These are phyloP conservation scores for Begonia peltatifolia DNA, from an alignment of 306 rosid species.

Conservation along the genomic window DNA sequence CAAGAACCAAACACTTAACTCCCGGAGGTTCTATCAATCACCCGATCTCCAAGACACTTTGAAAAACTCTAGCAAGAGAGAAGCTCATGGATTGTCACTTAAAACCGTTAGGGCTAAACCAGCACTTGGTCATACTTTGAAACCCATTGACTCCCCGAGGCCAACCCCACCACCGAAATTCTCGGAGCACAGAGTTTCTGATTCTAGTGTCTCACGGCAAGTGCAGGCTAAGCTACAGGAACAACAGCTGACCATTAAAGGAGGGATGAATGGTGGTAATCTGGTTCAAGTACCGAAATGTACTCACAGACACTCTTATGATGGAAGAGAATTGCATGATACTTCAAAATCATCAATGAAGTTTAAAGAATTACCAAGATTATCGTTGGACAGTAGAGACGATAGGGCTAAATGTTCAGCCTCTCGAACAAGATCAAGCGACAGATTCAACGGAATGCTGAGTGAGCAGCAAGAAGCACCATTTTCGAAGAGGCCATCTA, in stretches of 20 bases:
- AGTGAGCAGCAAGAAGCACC: conserved; percentile 40
- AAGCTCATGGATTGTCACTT: conserved; percentile 35
- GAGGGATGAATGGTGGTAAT: conserved; percentile 7
- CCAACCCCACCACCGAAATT: conserved; percentile 28
- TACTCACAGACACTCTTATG: conserved; percentile 57
- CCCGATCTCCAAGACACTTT: conserved; percentile 25
- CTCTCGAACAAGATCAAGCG: conserved; percentile 32
- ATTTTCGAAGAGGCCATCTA: conserved; percentile 35
- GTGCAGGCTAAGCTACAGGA: conserved; percentile 27
- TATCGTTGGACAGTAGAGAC: conserved; percentile 77
- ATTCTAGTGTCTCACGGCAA: conserved; percentile 26
- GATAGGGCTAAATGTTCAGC: conserved; percentile 23
- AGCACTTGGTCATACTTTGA: conserved; percentile 29
- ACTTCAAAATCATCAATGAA: conserved; percentile 33
- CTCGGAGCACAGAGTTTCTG: conserved; percentile 28
- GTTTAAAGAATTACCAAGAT: conserved; percentile 67
- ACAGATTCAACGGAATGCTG: conserved; percentile 25
- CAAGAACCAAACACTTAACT: conserved; percentile 18
- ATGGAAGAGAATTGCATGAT: conserved; percentile 44
- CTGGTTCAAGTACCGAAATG: conserved; percentile 12
- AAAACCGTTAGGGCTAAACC: conserved; percentile 34
- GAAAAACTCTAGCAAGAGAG: conserved; percentile 44
- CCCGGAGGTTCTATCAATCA: conserved; percentile 16
- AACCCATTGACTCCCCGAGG: conserved; percentile 70
- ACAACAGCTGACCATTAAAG: neutral